Evolutionary conservation across 495 filamentous ascomycete species (phyloP), one percentile per base, ranked within the genome.

Genomic region (Daldinia bambusicola): DNA sequence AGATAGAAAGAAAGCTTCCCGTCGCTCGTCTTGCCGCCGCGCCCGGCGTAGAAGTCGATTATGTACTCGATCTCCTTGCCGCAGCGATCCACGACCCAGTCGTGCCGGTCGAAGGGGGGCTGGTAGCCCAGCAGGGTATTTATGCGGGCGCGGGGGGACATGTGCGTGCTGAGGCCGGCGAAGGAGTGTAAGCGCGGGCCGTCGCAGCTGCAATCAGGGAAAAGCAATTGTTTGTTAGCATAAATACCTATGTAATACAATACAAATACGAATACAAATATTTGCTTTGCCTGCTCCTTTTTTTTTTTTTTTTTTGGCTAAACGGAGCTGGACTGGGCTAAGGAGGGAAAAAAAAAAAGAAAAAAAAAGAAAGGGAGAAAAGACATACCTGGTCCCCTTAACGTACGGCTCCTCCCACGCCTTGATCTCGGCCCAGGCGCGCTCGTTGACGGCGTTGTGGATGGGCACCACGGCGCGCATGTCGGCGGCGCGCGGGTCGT

Each of bases 41-140:
- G 92, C 0, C 95, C 95, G 34, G 91, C 87, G 78, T 99, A 99
- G 77, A 98, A 99, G 80, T 99, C 95, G 79, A 99, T 99, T 30
- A 99, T 89, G 77, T 99, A 99, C 76, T 98, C 95, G 43, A 99
- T 80, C 71, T 85, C 85, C 71, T 88, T 90, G n/a, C 94, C 95
- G 71, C 95, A 98, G 63, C 95, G 84, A 79, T 98, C 94, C 9
- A 99, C 90, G 14, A 97, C 91, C 95, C 95, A 98, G 80, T 99
- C 95, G 76, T 99, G 95, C 55, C 95, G 86, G 81, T 99, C 95
- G 78, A 99, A 99, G 45, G 95, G 95, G 38, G 87, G 82, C 76
- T 93, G 89, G 80, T 98, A 98, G 18, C 95, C 95, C 66, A 97
- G 80, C 58, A 92, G 80, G 7, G 88, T 91, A 75, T 96, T 94